Evolutionary conservation across 2,329 filamentous ascomycete species (phyloP).

Genomic region (Teratosphaeria destructans): DNA sequence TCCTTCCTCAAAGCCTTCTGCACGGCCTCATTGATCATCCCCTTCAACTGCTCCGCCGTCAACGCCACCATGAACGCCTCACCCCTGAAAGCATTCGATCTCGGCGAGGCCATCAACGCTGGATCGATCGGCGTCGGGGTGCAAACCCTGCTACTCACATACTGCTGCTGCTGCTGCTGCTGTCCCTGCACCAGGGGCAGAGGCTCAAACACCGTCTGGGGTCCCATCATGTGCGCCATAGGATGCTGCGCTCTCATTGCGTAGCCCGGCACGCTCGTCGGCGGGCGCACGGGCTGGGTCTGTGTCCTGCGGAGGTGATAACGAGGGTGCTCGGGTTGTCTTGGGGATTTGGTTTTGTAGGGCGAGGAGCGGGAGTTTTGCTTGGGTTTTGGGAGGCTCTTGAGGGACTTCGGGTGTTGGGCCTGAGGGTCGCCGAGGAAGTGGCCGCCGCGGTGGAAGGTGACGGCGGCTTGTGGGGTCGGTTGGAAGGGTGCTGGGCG

Average conservation of each 20-base stretch:
- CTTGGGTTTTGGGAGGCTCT: slow-evolving; percentile 4
- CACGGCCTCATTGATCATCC: slow-evolving; percentile 7
- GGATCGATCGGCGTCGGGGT: slow-evolving; percentile 10
- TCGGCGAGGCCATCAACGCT: neutral
- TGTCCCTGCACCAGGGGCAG: slow-evolving; percentile 1
- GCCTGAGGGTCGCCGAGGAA: slow-evolving; percentile 5
- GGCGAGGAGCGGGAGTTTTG: neutral
- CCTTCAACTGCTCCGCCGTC: slow-evolving; percentile 6
- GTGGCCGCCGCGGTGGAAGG: slow-evolving; percentile 11
- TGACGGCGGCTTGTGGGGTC: slow-evolving; percentile 1
- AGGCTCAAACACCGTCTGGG: slow-evolving; percentile 1
- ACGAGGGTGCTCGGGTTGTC: slow-evolving; percentile 3
- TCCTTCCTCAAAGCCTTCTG: slow-evolving; percentile 4
- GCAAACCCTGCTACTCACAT: slow-evolving; percentile 10
- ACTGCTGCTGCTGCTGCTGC: neutral
- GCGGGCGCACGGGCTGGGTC: slow-evolving; percentile 6
- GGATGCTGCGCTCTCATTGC: neutral
- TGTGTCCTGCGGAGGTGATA: slow-evolving; percentile 7
- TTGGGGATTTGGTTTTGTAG: slow-evolving; percentile 2
- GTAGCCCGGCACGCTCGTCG: neutral
- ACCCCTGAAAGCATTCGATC: neutral
- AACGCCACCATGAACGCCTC: slow-evolving; percentile 4
- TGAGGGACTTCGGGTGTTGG: slow-evolving; percentile 3
- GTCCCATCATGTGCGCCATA: neutral
- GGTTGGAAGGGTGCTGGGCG: neutral